These are phyloP conservation scores for Pleomassaria siparia DNA, from an alignment of 2,329 filamentous ascomycete genomes.

Conservation along the genomic window DNA sequence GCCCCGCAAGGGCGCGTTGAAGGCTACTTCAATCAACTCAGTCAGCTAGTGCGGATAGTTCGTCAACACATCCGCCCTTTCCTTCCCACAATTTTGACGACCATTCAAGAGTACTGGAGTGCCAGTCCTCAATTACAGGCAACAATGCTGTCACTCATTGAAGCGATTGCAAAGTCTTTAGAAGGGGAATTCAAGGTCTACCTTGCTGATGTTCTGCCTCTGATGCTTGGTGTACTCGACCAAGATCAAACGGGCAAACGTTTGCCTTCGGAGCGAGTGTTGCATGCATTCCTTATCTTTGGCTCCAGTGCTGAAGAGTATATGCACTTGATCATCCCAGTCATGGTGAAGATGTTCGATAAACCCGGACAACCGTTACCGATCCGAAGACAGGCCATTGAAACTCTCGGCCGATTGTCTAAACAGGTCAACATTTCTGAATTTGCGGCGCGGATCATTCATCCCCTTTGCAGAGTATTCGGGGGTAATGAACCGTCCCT, in stretches of 20 bases:
- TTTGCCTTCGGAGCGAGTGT: slow-evolving; percentile 82
- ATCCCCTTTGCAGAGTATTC: slow-evolving; percentile 83
- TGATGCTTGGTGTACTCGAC: slow-evolving; percentile 93
- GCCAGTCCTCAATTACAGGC: slow-evolving; percentile 77
- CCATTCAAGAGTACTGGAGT: slow-evolving; percentile 90
- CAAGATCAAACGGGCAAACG: slow-evolving; percentile 76
- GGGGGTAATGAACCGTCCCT: slow-evolving; percentile 71
- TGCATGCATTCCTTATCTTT: slow-evolving; percentile 95
- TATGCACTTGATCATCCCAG: slow-evolving; percentile 97
- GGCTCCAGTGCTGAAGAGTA: slow-evolving; percentile 96
- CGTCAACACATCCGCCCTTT: slow-evolving; percentile 94
- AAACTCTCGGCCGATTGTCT: slow-evolving; percentile 91
- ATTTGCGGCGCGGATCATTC: slow-evolving; percentile 93
- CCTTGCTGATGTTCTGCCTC: slow-evolving; percentile 79
- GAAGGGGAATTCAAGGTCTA: slow-evolving; percentile 99
- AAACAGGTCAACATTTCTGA: slow-evolving; percentile 97
- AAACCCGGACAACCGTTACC: slow-evolving; percentile 78
- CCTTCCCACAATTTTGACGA: slow-evolving; percentile 79
- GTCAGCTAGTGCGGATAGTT: slow-evolving; percentile 90
- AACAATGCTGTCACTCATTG: slow-evolving; percentile 88
- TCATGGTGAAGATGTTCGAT: slow-evolving; percentile 92
- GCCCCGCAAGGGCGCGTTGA: slow-evolving; percentile 79
- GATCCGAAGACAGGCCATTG: slow-evolving; percentile 85
- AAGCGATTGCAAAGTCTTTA: slow-evolving; percentile 88
- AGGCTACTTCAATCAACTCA: slow-evolving; percentile 96